phyloP scores from a whole-genome alignment of 2,329 filamentous ascomycete genomes.

The Talaromyces sp. region DNA sequence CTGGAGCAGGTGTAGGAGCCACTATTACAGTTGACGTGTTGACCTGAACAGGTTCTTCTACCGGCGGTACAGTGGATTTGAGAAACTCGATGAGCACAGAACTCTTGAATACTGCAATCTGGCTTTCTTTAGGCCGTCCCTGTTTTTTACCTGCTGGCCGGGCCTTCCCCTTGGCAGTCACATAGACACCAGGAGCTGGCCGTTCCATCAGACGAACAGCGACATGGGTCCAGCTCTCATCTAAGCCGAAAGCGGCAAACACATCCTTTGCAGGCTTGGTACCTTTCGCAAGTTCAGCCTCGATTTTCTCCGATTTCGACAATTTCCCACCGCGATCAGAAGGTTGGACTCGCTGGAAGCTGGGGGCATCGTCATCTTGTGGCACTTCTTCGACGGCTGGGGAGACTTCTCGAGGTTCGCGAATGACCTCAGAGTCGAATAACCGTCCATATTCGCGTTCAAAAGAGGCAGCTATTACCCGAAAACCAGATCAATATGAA shows the following conservation, averaged over 20 bases:
- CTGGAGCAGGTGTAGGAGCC: neutral
- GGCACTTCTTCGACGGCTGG: neutral
- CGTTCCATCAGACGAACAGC: conserved; percentile 32
- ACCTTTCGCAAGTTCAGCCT: conserved; percentile 12
- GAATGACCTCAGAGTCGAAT: neutral
- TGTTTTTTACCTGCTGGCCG: conserved; percentile 31
- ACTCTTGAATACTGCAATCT: conserved; percentile 37
- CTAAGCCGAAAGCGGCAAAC: conserved; percentile 28
- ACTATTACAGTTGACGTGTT: neutral
- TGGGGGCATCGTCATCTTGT: neutral
- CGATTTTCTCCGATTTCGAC: conserved; percentile 33
- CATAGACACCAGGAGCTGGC: conserved; percentile 33
- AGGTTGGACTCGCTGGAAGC: conserved; percentile 3
- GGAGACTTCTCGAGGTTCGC: neutral
- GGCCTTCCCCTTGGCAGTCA: conserved; percentile 34
- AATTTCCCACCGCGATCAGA: conserved; percentile 20
- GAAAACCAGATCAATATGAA: neutral
- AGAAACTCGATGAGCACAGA: conserved; percentile 9
- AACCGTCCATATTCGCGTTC: neutral
- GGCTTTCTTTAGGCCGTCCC: conserved; percentile 33
- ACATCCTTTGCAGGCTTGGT: conserved; percentile 5
- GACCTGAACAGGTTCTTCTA: neutral
- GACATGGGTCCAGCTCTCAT: conserved; percentile 38
- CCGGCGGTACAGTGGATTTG: neutral
- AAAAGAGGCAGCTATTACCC: conserved; percentile 4